A percentile compares a stretch with the other conserved stretches of the same genome.
phyloP scores from a whole-genome alignment of 345 rosid species.

The Kandelia obovata region DNA sequence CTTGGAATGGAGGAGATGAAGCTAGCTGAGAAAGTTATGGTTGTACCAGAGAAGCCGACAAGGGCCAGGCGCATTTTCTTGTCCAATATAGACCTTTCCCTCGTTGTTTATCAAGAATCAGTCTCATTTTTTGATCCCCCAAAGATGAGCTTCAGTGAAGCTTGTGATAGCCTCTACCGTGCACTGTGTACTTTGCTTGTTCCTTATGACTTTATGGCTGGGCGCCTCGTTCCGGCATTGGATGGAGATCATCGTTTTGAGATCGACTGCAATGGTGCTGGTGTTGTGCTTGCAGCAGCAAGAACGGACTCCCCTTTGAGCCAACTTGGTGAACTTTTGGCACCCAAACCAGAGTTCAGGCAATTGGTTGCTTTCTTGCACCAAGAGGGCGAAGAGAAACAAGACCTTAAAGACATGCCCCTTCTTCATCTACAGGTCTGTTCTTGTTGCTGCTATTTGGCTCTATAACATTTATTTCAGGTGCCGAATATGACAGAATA shows the following conservation, averaged over 20 bases:
- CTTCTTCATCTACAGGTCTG: slow-evolving; percentile 18
- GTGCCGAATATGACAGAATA: background rate
- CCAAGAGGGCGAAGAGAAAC: slow-evolving; percentile 12
- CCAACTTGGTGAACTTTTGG: slow-evolving; percentile 17
- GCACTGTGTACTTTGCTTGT: slow-evolving; percentile 18
- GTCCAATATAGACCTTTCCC: slow-evolving; percentile 19
- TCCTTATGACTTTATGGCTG: slow-evolving; percentile 24
- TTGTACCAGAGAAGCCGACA: slow-evolving; percentile 12
- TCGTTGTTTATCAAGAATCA: slow-evolving; percentile 18
- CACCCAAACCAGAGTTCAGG: slow-evolving; percentile 14
- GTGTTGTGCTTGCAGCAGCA: slow-evolving; percentile 22
- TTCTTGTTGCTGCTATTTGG: background rate
- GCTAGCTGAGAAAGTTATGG: slow-evolving; percentile 18
- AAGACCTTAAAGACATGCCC: slow-evolving; percentile 9
- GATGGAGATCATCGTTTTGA: slow-evolving; percentile 10
- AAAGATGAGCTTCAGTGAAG: slow-evolving; percentile 7
- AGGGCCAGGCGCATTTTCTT: slow-evolving; percentile 13
- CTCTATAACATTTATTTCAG: background rate
- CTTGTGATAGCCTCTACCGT: background rate
- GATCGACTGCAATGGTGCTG: slow-evolving; percentile 23
- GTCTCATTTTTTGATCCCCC: slow-evolving; percentile 23
- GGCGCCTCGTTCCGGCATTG: slow-evolving; percentile 8
- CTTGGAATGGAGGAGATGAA: slow-evolving; percentile 10
- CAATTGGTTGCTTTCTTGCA: slow-evolving; percentile 18
- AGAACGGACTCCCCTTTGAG: slow-evolving; percentile 7